Conservation (phyloP, 2,329 filamentous ascomycete genomes). For the Drechslera avenae region DNA sequence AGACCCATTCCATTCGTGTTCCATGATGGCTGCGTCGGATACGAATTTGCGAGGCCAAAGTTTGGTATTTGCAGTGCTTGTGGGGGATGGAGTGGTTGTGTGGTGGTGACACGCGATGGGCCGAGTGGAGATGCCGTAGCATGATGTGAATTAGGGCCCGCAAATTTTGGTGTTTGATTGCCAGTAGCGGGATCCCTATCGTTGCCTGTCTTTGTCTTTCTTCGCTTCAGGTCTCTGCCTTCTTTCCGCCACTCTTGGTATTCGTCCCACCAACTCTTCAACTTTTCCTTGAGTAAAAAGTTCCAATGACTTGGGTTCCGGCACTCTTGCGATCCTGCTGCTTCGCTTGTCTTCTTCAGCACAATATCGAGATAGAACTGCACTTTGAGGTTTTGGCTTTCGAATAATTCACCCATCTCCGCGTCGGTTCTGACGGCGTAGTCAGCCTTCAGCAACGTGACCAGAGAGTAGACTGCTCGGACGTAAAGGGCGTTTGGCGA, state of each 20-base stretch:
- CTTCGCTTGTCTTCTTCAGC: slow-evolving; percentile 27
- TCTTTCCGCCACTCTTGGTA: slow-evolving; percentile 37
- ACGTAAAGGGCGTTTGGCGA: slow-evolving; percentile 40
- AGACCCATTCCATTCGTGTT: slow-evolving; percentile 6
- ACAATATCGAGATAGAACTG: slow-evolving; percentile 38
- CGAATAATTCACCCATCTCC: slow-evolving; percentile 41
- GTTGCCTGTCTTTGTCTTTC: slow-evolving; percentile 11
- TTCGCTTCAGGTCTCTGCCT: slow-evolving; percentile 32
- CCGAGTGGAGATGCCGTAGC: not conserved
- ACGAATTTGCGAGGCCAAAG: slow-evolving; percentile 19
- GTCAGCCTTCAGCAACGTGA: slow-evolving; percentile 43
- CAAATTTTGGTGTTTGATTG: slow-evolving; percentile 13
- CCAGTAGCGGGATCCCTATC: slow-evolving; percentile 1
- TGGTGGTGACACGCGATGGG: not conserved
- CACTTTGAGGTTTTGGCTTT: slow-evolving; percentile 39
- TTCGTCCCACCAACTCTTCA: slow-evolving; percentile 42
- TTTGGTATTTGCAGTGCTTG: slow-evolving; percentile 4
- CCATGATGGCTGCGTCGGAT: slow-evolving; percentile 12
- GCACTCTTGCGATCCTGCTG: slow-evolving; percentile 40
- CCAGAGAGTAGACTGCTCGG: slow-evolving; percentile 39
- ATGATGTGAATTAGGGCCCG: slow-evolving; percentile 1
- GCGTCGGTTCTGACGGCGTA: slow-evolving; percentile 43
- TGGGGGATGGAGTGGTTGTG: not conserved
- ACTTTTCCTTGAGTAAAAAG: slow-evolving; percentile 36
- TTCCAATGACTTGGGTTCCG: slow-evolving; percentile 41